Conservation (phyloP, 306 rosid species). For the Gastrolobium bilobum region DNA sequence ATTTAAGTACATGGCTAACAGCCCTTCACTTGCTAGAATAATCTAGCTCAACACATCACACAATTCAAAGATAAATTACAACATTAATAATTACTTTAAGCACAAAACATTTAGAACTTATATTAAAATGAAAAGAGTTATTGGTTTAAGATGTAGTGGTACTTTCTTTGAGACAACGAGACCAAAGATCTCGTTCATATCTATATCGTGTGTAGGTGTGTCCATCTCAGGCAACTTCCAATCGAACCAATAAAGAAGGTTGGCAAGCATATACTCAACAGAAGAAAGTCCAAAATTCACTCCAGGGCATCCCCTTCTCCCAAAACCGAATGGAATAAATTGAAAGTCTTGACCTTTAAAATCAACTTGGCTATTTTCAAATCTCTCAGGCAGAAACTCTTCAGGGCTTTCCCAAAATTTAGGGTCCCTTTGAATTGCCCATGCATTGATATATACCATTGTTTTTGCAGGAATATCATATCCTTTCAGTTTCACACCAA, state of each 20-base stretch:
- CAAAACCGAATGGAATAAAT: constrained; percentile 48
- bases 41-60: not conserved
- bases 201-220: not conserved
- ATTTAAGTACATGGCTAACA: too few species aligned
- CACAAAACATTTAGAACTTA: not conserved
- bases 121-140: not conserved
- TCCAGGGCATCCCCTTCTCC: constrained; percentile 55
- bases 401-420: constrained; percentile 44
- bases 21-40: not conserved
- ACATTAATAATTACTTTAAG: not conserved
- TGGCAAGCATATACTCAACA: constrained; percentile 51
- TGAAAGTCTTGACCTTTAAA: constrained; percentile 25
- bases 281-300: constrained; percentile 26
- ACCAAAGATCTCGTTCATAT: constrained; percentile 38
- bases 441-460: constrained; percentile 50
- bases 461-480: constrained; percentile 57
- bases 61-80: not conserved
- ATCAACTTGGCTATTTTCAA: constrained; percentile 17
- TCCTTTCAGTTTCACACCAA: constrained; percentile 43
- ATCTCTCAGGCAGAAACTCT: constrained; percentile 52
- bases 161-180: constrained; percentile 35
- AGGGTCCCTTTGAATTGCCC: constrained; percentile 62
- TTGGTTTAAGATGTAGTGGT: constrained; percentile 48
- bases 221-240: constrained; percentile 32
- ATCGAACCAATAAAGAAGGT: constrained; percentile 54